Base-by-base conservation (phyloP, 768 basidiomycete genomes). In the Glaciozyma martinii region DNA sequence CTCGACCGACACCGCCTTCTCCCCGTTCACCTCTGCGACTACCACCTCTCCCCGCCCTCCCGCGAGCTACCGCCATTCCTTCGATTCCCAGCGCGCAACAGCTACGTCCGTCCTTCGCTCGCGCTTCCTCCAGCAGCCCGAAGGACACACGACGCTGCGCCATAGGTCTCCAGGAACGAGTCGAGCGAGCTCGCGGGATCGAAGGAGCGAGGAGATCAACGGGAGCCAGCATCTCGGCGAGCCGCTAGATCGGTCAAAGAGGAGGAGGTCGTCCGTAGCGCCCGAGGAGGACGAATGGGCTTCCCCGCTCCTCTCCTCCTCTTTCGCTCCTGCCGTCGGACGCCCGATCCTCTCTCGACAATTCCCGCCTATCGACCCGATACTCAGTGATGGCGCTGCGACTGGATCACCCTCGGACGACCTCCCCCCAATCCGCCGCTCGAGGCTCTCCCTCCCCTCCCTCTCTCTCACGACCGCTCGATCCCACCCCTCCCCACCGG, bases 31-130 rank as follows among this genome's bases (percentile, higher is more conserved):
- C 5, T 16, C 27, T 37, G 60, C 8, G 7, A 27, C 46, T 5
- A 23, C 27, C 25, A n/a, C 33, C 15, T 23, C 44, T 10, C 40
- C 60, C 6, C 23, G 21, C 37, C 37, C n/a, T 6, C 32, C 13
- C 1, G 19, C 21, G 18, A 21, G 32, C 32, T 25, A 23, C 55
- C 55, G 16, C 10, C 61, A 62, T 21, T 57, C 56, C 1, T 62
- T 62, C 47, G 61, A 62, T 16, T 50, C 56, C 5, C 61, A 62
- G 30, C 44, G 61, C 16, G 61, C 61, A 3, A 50, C 44, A 15
- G 33, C 61, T 0, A 56, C 23, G 12, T 46, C 46, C 1, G 23
- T 25, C 1, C 27, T 52, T 27, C 50, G 50, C 5, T 25, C 50
- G n/a, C 50, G 50, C 4, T 52, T 27, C 27, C 50, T 52, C 15